phyloP scores from a whole-genome alignment of 2,329 filamentous ascomycete species.

The Lecanicillium sp. region DNA sequence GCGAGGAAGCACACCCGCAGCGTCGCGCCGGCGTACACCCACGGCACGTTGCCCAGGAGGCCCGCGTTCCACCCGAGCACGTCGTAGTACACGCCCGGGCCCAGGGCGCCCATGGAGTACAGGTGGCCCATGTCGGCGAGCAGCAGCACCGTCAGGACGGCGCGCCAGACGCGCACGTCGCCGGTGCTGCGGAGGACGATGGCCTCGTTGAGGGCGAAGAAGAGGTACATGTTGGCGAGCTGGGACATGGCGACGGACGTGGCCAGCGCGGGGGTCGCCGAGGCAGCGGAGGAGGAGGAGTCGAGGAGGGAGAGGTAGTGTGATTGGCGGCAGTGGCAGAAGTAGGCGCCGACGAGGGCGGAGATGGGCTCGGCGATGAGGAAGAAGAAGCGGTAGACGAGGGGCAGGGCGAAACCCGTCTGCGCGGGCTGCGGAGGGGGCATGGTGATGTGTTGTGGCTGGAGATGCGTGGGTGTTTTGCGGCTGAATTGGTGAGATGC shows the following conservation, averaged over 20 bases:
- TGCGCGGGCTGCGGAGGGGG: not conserved
- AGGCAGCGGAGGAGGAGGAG: constrained; percentile 41
- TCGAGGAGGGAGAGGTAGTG: constrained; percentile 62
- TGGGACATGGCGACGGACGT: constrained; percentile 66
- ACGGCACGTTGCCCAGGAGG: constrained; percentile 62
- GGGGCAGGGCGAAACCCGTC: constrained; percentile 45
- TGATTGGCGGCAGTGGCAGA: constrained; percentile 41
- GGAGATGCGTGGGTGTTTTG: not conserved
- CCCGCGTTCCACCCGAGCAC: constrained; percentile 59
- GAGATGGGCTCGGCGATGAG: constrained; percentile 61
- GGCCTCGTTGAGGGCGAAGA: constrained; percentile 72
- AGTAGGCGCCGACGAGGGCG: constrained; percentile 48
- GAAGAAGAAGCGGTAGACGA: constrained; percentile 66
- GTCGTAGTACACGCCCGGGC: constrained; percentile 58
- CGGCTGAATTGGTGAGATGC: too few relatives aligned
- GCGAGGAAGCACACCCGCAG: constrained; percentile 54
- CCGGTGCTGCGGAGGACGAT: constrained; percentile 64
- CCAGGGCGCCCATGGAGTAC: constrained; percentile 57
- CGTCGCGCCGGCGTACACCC: constrained; percentile 60
- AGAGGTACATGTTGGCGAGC: constrained; percentile 71
- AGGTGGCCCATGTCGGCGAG: constrained; percentile 74
- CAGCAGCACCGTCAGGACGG: constrained; percentile 60
- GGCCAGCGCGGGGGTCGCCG: constrained; percentile 43
- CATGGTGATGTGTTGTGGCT: not conserved
- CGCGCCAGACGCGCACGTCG: constrained; percentile 64